These are phyloP conservation scores for Eragrostis nindensis DNA, from an alignment of 176 grass and related monocot species.

Conservation along the genomic window DNA sequence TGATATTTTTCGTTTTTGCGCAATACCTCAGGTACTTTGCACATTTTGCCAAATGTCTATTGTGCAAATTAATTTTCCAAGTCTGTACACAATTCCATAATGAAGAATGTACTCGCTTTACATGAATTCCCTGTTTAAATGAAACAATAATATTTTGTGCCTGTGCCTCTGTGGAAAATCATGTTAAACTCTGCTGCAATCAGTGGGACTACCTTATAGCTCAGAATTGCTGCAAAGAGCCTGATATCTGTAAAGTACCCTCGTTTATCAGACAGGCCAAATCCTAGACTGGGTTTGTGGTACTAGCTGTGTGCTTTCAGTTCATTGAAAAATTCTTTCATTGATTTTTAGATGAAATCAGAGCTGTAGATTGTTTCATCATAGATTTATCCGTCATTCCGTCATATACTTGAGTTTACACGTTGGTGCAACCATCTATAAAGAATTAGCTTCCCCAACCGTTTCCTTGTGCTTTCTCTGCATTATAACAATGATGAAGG, in stretches of 20 bases:
- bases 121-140: neutral
- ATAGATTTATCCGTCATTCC: neutral
- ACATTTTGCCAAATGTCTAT: constrained; percentile 6
- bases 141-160: neutral
- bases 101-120: too few relatives aligned
- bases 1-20: constrained; percentile 80
- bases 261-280: neutral
- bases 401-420: neutral
- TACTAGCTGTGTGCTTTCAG: neutral
- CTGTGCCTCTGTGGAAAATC: neutral
- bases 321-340: neutral
- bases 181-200: neutral
- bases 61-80: too few relatives aligned
- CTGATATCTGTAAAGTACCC: neutral
- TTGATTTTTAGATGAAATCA: neutral
- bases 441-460: neutral
- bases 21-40: constrained; percentile 82
- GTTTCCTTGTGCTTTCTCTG: neutral
- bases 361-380: neutral
- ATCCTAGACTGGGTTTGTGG: neutral
- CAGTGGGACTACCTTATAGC: neutral
- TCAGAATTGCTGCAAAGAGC: neutral
- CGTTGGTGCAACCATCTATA: neutral
- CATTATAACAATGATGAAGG: neutral
- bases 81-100: too few relatives aligned